Evolutionary conservation across 139 green algal species (phyloP).

Genomic region (Protoeuglena noctilucae): DNA sequence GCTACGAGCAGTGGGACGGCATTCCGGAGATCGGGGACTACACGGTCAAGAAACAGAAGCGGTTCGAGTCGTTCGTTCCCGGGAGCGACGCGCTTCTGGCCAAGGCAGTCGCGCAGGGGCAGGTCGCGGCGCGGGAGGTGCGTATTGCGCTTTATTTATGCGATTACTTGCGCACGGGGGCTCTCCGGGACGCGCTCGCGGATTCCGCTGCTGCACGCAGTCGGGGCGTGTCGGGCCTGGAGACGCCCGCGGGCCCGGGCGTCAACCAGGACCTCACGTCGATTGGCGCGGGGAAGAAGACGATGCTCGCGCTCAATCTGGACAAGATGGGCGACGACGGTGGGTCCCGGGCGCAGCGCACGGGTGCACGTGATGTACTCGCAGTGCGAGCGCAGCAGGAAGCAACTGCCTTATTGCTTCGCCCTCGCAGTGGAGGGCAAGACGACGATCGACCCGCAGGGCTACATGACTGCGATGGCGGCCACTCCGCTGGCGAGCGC

Average conservation of each 20-base stretch:
- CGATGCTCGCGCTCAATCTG: constrained; percentile 84
- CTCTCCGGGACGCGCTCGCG: too few relatives aligned
- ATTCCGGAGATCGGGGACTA: constrained; percentile 98
- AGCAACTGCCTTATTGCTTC: too few relatives aligned
- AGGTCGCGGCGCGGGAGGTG: not conserved
- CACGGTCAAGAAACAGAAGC: constrained; percentile 70
- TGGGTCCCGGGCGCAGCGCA: too few relatives aligned
- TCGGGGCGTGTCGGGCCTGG: too few relatives aligned
- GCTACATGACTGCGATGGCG: constrained; percentile 93
- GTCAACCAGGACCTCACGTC: constrained; percentile 87
- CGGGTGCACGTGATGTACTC: not conserved
- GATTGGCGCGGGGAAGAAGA: constrained; percentile 53
- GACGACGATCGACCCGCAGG: constrained; percentile 95
- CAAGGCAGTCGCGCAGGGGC: constrained; percentile 23
- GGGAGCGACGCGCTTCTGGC: constrained; percentile 80
- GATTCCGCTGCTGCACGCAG: too few relatives aligned
- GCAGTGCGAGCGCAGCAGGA: not conserved
- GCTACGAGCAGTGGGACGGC: constrained; percentile 61
- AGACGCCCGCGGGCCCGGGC: constrained; percentile 34
- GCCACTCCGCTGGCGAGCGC: constrained; percentile 50
- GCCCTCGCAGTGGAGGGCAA: constrained; percentile 83
- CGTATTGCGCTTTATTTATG: too few relatives aligned
- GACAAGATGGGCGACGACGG: constrained; percentile 79
- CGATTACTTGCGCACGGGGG: constrained; percentile 4
- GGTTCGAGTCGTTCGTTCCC: constrained; percentile 56